These are phyloP conservation scores for Psilocybe tampanensis DNA, from an alignment of 768 basidiomycete genomes.

Conservation along the genomic window DNA sequence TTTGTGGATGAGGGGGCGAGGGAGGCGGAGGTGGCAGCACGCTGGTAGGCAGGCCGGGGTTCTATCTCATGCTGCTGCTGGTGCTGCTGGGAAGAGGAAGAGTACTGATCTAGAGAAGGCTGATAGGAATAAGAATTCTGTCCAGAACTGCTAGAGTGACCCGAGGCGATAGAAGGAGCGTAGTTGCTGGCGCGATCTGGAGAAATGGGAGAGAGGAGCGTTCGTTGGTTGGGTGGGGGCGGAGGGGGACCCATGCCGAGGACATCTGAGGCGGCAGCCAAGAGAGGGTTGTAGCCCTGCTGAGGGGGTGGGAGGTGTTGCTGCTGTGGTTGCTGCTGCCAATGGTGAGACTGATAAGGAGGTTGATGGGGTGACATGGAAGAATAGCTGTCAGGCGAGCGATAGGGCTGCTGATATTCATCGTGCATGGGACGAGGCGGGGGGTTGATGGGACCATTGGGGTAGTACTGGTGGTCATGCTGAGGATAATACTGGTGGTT, in stretches of 20 bases:
- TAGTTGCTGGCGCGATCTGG: constrained; percentile 21
- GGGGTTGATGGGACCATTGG: background rate
- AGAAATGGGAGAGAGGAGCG: constrained; percentile 16
- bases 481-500: constrained; percentile 4
- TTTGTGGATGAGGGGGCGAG: constrained; percentile 61
- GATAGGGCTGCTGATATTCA: background rate
- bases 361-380: background rate
- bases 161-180: constrained; percentile 27
- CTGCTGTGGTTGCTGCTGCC: constrained; percentile 4
- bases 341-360: background rate
- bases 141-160: constrained; percentile 27
- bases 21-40: constrained; percentile 59
- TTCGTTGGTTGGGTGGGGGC: constrained; percentile 11
- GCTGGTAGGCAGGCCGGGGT: constrained; percentile 55
- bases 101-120: constrained; percentile 15
- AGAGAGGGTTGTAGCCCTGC: constrained; percentile 56
- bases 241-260: constrained; percentile 64
- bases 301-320: constrained; percentile 12
- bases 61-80: constrained; percentile 50
- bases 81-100: constrained; percentile 22
- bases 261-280: constrained; percentile 79
- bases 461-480: background rate
- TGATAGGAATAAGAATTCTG: constrained; percentile 17
- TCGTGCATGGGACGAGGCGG: background rate
- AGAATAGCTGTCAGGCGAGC: background rate